Evolutionary conservation across 176 grass and related monocot genomes (phyloP).

Genomic region (Echinochloa phyllopogon): DNA sequence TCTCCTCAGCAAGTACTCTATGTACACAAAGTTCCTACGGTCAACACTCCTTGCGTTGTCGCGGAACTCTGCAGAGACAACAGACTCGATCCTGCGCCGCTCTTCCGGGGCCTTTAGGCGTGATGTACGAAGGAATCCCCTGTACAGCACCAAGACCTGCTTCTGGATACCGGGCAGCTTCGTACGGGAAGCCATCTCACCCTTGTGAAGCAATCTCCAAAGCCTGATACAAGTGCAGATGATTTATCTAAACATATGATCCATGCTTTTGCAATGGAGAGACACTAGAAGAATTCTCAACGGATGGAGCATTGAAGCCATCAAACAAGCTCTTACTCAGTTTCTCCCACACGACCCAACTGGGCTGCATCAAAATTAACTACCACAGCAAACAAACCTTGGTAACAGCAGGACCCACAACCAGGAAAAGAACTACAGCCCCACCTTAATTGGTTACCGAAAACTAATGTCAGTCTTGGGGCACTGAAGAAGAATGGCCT

Average conservation of each 20-base stretch:
- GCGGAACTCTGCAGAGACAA: constrained; percentile 71
- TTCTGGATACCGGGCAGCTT: constrained; percentile 86
- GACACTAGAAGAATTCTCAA: no score
- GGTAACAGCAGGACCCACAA: not conserved
- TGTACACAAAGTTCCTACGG: constrained; percentile 86
- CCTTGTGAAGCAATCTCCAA: constrained; percentile 32
- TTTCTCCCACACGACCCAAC: no score
- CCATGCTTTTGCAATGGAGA: no score
- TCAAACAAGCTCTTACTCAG: no score
- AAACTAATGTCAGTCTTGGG: not conserved
- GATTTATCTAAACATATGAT: no score
- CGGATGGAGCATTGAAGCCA: no score
- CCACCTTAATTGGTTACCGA: not conserved
- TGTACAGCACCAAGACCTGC: constrained; percentile 75
- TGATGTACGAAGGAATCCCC: constrained; percentile 75
- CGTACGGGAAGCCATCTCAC: constrained; percentile 63
- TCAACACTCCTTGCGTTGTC: constrained; percentile 77
- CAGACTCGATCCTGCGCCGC: constrained; percentile 58
- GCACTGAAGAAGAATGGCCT: no score
- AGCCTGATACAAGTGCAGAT: not conserved
- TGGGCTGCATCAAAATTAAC: no score
- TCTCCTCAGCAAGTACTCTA: constrained; percentile 85
- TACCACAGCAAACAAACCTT: constrained; percentile 3
- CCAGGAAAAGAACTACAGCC: no score
- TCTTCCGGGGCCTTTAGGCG: constrained; percentile 70